Conservation (phyloP, 139 green algal genomes). For the Coelastrella sp. region DNA sequence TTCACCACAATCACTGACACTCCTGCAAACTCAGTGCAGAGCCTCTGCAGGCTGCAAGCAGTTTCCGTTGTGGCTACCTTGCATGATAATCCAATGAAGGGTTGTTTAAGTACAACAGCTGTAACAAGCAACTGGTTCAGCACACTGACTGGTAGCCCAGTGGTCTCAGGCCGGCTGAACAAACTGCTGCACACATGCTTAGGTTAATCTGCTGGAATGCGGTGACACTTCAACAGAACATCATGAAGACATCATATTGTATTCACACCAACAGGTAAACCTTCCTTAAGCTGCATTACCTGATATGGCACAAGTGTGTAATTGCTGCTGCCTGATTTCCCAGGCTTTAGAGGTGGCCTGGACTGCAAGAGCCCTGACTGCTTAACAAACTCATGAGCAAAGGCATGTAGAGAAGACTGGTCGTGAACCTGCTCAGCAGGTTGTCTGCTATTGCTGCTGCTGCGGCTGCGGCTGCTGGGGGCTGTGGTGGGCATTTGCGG, state of each 20-base stretch:
- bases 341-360: conserved; percentile 37
- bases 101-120: no score
- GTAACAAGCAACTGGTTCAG: no score
- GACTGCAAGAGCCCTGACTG: conserved; percentile 1
- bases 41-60: no score
- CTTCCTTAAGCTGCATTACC: neutral
- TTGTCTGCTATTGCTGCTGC: neutral
- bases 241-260: neutral
- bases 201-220: neutral
- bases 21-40: no score
- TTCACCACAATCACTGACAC: no score
- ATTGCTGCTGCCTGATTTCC: conserved; percentile 31
- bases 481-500: neutral
- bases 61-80: no score
- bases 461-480: conserved; percentile 11
- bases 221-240: neutral
- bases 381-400: neutral
- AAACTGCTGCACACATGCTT: neutral
- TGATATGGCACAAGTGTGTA: conserved; percentile 52
- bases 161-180: no score
- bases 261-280: no score
- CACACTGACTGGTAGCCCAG: no score
- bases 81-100: no score
- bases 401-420: neutral
- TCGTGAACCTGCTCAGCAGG: neutral